Conservation (phyloP, 305 asterid species). For the Solanum chacoense region DNA sequence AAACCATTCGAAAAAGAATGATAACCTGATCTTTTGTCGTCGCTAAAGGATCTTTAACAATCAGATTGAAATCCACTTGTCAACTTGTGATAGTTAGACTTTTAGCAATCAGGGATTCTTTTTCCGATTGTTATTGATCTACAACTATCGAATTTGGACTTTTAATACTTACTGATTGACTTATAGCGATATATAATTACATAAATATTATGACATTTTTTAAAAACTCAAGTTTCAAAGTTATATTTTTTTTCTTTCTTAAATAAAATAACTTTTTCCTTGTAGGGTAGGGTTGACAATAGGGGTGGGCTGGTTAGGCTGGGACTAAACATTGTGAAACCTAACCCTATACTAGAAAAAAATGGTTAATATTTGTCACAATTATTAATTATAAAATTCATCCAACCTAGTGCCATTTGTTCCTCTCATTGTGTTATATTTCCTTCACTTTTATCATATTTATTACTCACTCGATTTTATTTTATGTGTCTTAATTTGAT, state of each 20-base stretch:
- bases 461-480: neutral
- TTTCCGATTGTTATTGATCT: neutral
- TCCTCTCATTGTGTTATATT: neutral
- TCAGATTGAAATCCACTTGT: neutral
- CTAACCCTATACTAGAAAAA: neutral
- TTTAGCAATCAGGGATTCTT: neutral
- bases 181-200: neutral
- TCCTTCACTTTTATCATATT: neutral
- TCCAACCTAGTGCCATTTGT: neutral
- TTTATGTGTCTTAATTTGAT: neutral
- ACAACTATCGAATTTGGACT: neutral
- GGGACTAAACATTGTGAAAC: neutral
- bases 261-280: neutral
- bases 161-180: neutral
- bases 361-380: too few relatives aligned
- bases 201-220: neutral
- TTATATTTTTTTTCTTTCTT: neutral
- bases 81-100: too few relatives aligned
- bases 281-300: neutral
- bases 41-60: neutral
- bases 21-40: neutral
- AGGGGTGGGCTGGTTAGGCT: neutral
- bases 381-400: neutral
- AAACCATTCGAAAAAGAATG: neutral
- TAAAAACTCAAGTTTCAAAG: neutral